These are phyloP conservation scores for Ceratocystis colombiana DNA, from an alignment of 2,329 filamentous ascomycete genomes.

Conservation along the genomic window DNA sequence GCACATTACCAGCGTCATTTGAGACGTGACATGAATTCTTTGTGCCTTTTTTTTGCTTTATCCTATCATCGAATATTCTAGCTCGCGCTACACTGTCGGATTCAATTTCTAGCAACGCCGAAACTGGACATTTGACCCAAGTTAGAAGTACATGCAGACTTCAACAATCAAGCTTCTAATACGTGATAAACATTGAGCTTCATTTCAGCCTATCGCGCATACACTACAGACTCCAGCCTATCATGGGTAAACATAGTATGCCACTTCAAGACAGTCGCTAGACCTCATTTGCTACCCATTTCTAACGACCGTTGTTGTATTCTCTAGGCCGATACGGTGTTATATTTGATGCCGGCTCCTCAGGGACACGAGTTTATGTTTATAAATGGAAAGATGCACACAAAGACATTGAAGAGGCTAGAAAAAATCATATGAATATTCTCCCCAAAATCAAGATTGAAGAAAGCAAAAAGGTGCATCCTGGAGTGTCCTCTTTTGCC, in stretches of 20 bases:
- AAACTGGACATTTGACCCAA: background rate
- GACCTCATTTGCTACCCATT: background rate
- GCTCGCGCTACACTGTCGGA: background rate
- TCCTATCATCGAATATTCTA: background rate
- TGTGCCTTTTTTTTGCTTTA: background rate
- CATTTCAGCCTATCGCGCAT: background rate
- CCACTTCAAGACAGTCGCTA: background rate
- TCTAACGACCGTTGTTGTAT: constrained; percentile 1
- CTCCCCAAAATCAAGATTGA: constrained; percentile 76
- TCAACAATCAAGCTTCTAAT: background rate
- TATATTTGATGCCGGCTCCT: constrained; percentile 94
- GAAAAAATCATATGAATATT: constrained; percentile 40
- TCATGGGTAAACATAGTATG: constrained; percentile 36
- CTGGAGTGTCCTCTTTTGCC: constrained; percentile 85
- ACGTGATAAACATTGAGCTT: too few relatives aligned
- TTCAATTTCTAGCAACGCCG: background rate
- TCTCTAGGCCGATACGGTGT: constrained; percentile 66
- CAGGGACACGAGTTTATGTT: constrained; percentile 86
- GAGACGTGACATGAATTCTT: background rate
- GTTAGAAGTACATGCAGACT: too few relatives aligned
- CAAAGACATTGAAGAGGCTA: constrained; percentile 33
- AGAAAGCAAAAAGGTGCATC: constrained; percentile 85
- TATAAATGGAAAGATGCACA: constrained; percentile 83
- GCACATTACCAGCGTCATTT: background rate
- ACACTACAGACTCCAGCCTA: background rate